A percentile compares a stretch with the other conserved stretches of the same genome.
These are phyloP conservation scores for Beta vulgaris DNA, from an alignment of 148 eudicot species.

Conservation along the genomic window DNA sequence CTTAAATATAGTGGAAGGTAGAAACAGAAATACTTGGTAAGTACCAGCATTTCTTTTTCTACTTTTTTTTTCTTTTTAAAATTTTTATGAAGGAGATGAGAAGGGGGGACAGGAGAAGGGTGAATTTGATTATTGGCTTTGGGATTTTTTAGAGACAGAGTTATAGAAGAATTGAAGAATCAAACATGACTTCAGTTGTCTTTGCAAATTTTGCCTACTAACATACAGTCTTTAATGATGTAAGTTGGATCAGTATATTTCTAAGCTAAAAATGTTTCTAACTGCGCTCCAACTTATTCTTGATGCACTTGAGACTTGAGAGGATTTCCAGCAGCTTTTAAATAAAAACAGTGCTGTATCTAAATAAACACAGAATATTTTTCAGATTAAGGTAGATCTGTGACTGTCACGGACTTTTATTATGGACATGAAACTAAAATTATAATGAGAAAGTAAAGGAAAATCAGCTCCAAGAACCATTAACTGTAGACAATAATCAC, in stretches of 20 bases:
- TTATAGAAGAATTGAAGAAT: background rate
- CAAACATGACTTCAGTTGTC: background rate
- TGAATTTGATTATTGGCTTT: background rate
- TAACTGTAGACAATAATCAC: background rate
- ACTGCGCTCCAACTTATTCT: background rate
- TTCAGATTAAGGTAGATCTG: too few relatives aligned
- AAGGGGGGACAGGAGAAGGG: background rate
- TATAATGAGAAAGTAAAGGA: background rate
- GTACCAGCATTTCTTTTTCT: slow-evolving; percentile 1
- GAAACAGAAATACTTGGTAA: background rate
- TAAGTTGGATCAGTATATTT: background rate
- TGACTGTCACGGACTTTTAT: too few relatives aligned
- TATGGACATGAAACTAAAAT: too few relatives aligned
- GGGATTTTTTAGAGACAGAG: background rate
- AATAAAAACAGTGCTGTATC: background rate
- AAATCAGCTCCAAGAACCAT: background rate
- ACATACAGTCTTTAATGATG: background rate
- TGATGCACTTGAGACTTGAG: background rate
- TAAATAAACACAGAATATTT: too few relatives aligned
- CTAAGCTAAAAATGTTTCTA: background rate
- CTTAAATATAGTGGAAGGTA: background rate
- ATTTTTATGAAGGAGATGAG: background rate
- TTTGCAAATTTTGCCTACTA: background rate
- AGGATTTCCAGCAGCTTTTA: background rate
- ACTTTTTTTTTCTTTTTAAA: background rate